phyloP scores from a whole-genome alignment of 805 yeast species.

The Teunomyces gatunensis region DNA sequence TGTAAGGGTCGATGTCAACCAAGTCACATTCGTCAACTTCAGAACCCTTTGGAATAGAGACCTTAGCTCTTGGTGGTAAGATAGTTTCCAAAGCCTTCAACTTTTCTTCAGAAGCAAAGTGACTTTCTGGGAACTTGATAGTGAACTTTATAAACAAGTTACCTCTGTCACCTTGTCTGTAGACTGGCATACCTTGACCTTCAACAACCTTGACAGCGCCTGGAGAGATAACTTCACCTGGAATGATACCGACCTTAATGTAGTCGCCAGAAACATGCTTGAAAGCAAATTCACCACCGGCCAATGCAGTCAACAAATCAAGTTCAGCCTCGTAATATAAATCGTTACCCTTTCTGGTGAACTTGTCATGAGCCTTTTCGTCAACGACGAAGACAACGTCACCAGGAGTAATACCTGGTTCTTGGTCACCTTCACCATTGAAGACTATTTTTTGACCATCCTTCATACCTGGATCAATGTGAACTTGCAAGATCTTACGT shows the following conservation, averaged over 20 bases:
- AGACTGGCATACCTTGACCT: constrained; percentile 97
- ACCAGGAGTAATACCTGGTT: constrained; percentile 92
- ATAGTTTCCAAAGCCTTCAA: constrained; percentile 69
- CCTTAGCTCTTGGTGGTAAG: constrained; percentile 72
- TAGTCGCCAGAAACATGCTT: constrained; percentile 91
- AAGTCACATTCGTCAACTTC: constrained; percentile 79
- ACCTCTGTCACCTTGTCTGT: constrained; percentile 85
- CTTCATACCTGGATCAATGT: constrained; percentile 95
- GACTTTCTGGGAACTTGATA: constrained; percentile 79
- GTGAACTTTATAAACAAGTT: constrained; percentile 82
- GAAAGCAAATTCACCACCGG: constrained; percentile 90
- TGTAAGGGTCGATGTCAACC: constrained; percentile 63
- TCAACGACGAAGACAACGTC: constrained; percentile 91
- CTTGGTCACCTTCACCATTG: constrained; percentile 97
- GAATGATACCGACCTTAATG: constrained; percentile 75
- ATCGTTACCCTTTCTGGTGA: constrained; percentile 88
- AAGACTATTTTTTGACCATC: constrained; percentile 89
- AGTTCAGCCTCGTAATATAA: constrained; percentile 80
- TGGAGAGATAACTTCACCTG: constrained; percentile 93
- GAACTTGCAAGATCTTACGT: constrained; percentile 90
- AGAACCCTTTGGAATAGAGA: constrained; percentile 65
- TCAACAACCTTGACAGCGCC: constrained; percentile 77
- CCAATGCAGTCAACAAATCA: constrained; percentile 90
- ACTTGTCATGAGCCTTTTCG: constrained; percentile 81
- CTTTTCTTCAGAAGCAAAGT: constrained; percentile 73